Percentiles rank a stretch among this genome's conserved stretches.
phyloP scores from a whole-genome alignment of 2,329 filamentous ascomycete species.

The Cladosporium sp. region DNA sequence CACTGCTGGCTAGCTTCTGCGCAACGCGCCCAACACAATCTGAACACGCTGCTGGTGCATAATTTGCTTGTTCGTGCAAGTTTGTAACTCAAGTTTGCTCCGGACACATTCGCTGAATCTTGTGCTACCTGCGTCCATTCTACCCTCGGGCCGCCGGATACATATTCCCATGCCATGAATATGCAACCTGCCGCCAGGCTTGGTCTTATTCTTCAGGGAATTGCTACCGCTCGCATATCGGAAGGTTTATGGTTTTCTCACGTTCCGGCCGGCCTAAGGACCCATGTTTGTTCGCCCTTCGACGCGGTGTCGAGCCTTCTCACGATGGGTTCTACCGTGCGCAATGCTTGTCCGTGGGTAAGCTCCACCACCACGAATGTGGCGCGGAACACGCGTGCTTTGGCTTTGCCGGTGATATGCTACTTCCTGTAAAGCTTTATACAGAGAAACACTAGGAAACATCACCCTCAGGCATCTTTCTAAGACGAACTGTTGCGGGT shows the following conservation, averaged over 20 bases:
- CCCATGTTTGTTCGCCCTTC: background rate
- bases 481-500: background rate
- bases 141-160: background rate
- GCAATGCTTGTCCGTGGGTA: background rate
- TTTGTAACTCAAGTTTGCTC: background rate
- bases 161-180: background rate
- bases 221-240: background rate
- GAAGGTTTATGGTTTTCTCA: background rate
- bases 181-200: background rate
- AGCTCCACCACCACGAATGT: background rate
- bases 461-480: background rate
- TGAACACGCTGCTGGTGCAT: background rate
- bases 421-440: background rate
- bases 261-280: background rate
- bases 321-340: background rate
- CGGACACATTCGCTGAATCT: background rate
- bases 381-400: background rate
- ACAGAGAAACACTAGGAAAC: background rate
- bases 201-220: background rate
- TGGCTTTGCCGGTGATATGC: background rate
- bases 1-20: background rate
- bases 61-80: background rate
- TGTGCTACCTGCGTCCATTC: background rate
- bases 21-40: background rate
- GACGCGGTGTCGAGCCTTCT: background rate